Evolutionary conservation across 192 early-diverging fungal genomes (phyloP), one percentile per base, ranked within the genome.

Genomic region (Coemansia guatemalensis): DNA sequence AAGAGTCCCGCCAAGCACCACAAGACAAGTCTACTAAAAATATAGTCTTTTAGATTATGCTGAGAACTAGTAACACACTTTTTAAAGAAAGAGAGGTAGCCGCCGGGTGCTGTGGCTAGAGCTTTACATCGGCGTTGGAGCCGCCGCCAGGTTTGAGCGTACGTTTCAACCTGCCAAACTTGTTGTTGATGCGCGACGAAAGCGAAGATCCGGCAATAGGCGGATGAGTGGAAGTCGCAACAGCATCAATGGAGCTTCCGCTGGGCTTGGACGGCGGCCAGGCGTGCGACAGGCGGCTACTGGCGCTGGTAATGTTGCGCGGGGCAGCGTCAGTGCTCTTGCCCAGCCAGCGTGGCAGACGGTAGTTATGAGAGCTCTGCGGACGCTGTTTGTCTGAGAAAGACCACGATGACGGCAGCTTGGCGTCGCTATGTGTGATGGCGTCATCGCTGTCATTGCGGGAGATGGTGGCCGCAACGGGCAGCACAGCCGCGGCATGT

Each of bases 81-180:
- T 39, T 44, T 17, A 17, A 44, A 17, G 14, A 17, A 44, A 44
- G 39, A 17, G 14, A 44, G 3, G 39, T 17, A 44, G 9, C 1
- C 39, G 9, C 1, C 39, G 17, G 3, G 3, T 17, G 3, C 9
- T 17, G 14, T 44, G 14, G 12, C 12, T 44, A 44, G 39, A 44
- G 50, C 50, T 52, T 22, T 23, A 26, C 29, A 25, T 23, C 25
- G 23, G 23, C 24, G 25, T 21, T 53, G 23, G 14, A 29, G 47
- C 35, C 51, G 24, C 32, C 20, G 35, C 52, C 53, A 2, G 52
- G 64, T 41, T 73, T 73, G 24, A 73, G 48, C 48, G 76, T 56
- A 23, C 62, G 52, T 62, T 79, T 79, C 17, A 79, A 61, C 39
- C 57, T 69, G 64, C 76, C 76, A 33, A 79, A 49, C 62, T 67